A percentile compares a stretch with the other conserved stretches of the same genome.
Conservation (phyloP, 2,329 filamentous ascomycete genomes). For the Calonectria pteridis region DNA sequence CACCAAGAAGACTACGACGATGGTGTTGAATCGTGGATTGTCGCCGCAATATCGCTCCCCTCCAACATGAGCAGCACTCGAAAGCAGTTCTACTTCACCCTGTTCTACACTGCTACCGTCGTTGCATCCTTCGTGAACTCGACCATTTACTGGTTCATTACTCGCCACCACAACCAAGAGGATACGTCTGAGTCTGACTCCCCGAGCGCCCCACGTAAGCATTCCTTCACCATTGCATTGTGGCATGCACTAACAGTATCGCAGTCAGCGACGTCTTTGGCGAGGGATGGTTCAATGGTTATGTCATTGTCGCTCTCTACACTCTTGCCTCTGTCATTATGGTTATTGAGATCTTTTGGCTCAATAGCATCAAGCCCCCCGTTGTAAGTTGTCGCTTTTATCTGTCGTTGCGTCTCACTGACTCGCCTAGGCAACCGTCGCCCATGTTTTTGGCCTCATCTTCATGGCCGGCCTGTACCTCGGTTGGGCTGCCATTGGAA, state of each 20-base stretch:
- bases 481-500: constrained; percentile 62
- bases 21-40: constrained; percentile 51
- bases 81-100: constrained; percentile 61
- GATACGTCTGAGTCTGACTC: neutral
- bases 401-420: neutral
- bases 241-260: constrained; percentile 30
- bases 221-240: constrained; percentile 15
- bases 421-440: constrained; percentile 56
- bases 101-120: constrained; percentile 62
- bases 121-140: constrained; percentile 65
- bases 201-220: constrained; percentile 43
- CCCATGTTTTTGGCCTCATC: constrained; percentile 57
- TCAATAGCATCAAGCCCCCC: constrained; percentile 67
- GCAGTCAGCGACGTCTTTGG: constrained; percentile 63
- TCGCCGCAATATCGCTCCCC: constrained; percentile 60
- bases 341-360: constrained; percentile 58
- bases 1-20: constrained; percentile 53
- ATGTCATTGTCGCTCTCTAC: constrained; percentile 61
- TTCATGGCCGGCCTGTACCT: constrained; percentile 60
- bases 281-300: constrained; percentile 61
- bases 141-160: constrained; percentile 63
- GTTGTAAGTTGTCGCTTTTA: constrained; percentile 52
- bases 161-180: constrained; percentile 43
- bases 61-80: constrained; percentile 54
- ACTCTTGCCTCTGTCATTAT: constrained; percentile 58